Evolutionary conservation across 345 rosid species (phyloP), one percentile per base, ranked within the genome.

Genomic region (Carallia pectinifolia): DNA sequence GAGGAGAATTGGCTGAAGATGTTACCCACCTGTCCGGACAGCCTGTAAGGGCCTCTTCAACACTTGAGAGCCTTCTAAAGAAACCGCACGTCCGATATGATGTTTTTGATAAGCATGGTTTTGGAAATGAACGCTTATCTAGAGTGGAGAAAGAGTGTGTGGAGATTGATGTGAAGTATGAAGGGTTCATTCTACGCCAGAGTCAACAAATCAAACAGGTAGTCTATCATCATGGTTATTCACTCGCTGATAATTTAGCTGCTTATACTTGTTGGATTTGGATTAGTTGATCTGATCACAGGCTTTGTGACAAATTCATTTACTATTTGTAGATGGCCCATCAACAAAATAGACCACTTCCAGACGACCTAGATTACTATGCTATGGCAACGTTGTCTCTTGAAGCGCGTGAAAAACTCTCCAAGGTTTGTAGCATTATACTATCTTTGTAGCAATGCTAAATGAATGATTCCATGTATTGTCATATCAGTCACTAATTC

Each of bases 341-440:
- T 76, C 88, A 94, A 83, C 90, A 90, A 81, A 88, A 88, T 81
- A 87, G 89, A 82, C 83, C 75, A 62, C 93, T 94, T 81, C 92
- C 98, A 19, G 83, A 83, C 8, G 84, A 88, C 88, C 82, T 94
- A 87, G 93, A 91, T 89, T 95, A 95, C 88, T 53, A 79, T 81
- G 79, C 89, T 53, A 86, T 95, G 97, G 83, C 86, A 74, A 91
- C 92, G 44, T 72, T 95, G 74, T 95, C 97, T 5, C 88, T 79
- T 53, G 99, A 95, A 87, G 87, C 97, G 17, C 94, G 97, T 39
- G 97, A 95, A 76, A 95, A 95, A 68, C 92, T 95, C 66, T 90
- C 99, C 66, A 95, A 91, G 97, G 97, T 91, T 47, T 79, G 83
- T 79, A 65, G 19, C 31, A 37, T 44, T 44, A 12, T 40, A 12